Evolutionary conservation across 1,284 basidiomycete species (phyloP).

Genomic region (Vanrija sp.): DNA sequence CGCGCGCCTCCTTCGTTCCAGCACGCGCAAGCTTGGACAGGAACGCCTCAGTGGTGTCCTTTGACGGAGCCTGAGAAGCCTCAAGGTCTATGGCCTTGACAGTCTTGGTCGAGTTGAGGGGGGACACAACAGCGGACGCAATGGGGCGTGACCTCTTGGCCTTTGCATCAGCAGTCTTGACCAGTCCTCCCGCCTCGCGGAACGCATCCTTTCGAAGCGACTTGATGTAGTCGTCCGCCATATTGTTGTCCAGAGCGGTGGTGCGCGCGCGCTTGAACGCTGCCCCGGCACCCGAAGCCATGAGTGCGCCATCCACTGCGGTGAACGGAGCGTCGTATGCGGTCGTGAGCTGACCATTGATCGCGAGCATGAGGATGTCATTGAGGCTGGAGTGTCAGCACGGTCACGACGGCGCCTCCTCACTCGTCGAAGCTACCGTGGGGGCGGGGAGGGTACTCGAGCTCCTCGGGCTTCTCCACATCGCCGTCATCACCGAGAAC

Average conservation of each 20-base stretch:
- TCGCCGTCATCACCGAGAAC: conserved; percentile 22
- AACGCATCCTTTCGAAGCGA: too few species aligned
- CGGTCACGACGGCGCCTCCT: too few species aligned
- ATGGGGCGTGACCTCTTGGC: not conserved
- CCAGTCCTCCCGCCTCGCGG: too few species aligned
- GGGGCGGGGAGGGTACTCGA: conserved; percentile 27
- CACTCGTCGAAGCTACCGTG: conserved; percentile 33
- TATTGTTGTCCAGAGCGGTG: not conserved
- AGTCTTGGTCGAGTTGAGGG: too few species aligned
- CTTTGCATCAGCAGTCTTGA: not conserved
- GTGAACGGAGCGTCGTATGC: conserved; percentile 1
- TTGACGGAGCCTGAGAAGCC: too few species aligned
- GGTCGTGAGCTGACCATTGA: conserved; percentile 26
- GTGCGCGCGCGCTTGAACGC: conserved; percentile 17
- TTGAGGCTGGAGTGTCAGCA: conserved; percentile 6
- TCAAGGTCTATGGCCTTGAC: not conserved
- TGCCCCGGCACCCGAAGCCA: not conserved
- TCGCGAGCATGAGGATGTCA: conserved; percentile 28
- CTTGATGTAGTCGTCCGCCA: not conserved
- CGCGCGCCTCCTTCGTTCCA: conserved; percentile 29
- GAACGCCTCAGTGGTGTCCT: not conserved
- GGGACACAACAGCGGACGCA: too few species aligned
- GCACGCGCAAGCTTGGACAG: conserved; percentile 7
- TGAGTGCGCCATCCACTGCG: conserved; percentile 23
- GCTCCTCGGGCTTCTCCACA: conserved; percentile 6